Conservation (phyloP, 139 green algal species). For the Picochlorum sp. region DNA sequence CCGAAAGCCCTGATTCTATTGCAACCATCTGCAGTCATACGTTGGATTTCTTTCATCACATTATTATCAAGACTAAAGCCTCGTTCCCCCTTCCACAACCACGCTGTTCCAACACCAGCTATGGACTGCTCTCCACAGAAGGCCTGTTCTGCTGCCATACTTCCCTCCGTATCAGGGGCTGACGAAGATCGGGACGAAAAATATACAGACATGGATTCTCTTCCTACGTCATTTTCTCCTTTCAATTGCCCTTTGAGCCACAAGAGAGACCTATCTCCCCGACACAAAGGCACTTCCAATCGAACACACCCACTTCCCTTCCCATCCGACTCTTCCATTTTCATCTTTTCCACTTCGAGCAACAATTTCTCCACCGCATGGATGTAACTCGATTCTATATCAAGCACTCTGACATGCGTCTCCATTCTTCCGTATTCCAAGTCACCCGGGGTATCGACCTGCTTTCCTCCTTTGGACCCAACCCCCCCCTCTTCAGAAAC, state of each 20-base stretch:
- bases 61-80: conserved; percentile 29
- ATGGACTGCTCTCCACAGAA: conserved; percentile 34
- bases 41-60: conserved; percentile 38
- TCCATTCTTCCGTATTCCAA: too few relatives aligned
- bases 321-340: background rate
- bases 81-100: conserved; percentile 55
- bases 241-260: conserved; percentile 35
- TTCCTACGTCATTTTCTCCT: too few relatives aligned
- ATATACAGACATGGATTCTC: conserved; percentile 34
- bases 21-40: conserved; percentile 47
- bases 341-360: background rate
- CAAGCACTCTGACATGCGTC: too few relatives aligned
- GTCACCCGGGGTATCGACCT: too few relatives aligned
- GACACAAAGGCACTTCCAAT: conserved; percentile 35
- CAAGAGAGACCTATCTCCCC: conserved; percentile 7
- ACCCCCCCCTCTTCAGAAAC: too few relatives aligned
- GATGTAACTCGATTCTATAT: too few relatives aligned
- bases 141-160: conserved; percentile 27
- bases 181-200: conserved; percentile 62
- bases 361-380: too few relatives aligned
- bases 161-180: conserved; percentile 45
- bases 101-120: conserved; percentile 59
- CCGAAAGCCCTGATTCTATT: conserved; percentile 61
- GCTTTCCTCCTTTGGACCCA: too few relatives aligned
- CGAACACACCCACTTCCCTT: conserved; percentile 21